Conservation (phyloP, 1,139 yeast species). For the Protomyces pachydermus region DNA sequence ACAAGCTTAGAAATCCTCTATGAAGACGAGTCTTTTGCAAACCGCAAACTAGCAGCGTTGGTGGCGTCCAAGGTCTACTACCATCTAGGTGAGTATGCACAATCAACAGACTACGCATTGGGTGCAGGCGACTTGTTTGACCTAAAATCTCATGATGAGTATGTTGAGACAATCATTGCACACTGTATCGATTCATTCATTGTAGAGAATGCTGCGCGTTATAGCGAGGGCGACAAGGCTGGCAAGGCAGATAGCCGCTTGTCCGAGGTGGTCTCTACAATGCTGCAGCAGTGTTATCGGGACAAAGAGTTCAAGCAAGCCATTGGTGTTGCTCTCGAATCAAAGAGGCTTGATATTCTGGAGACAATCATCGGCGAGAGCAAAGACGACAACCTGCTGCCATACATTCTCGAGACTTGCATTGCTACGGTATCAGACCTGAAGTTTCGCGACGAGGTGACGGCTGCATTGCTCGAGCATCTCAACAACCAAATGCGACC, state of each 20-base stretch:
- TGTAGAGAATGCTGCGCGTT: constrained; percentile 65
- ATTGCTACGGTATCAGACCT: constrained; percentile 62
- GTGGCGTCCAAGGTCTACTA: constrained; percentile 92
- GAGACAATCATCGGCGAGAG: constrained; percentile 43
- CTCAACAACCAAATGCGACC: constrained; percentile 56
- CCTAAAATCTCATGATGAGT: constrained; percentile 70
- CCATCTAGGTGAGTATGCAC: constrained; percentile 88
- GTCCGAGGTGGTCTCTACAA: constrained; percentile 67
- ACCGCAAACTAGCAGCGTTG: constrained; percentile 80
- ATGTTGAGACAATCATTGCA: constrained; percentile 81
- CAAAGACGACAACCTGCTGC: constrained; percentile 48
- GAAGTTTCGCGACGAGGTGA: constrained; percentile 54
- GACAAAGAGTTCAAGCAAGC: constrained; percentile 68
- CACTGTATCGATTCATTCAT: constrained; percentile 60
- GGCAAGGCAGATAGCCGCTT: constrained; percentile 57
- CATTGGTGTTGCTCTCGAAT: constrained; percentile 84
- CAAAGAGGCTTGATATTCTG: constrained; percentile 78
- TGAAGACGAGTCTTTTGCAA: constrained; percentile 74
- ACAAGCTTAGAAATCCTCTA: constrained; percentile 82
- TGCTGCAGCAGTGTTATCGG: constrained; percentile 73
- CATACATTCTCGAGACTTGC: constrained; percentile 73
- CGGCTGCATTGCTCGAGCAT: constrained; percentile 52
- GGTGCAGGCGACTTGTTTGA: constrained; percentile 79
- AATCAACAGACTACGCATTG: constrained; percentile 82
- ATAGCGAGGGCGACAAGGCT: constrained; percentile 50